Evolutionary conservation across 176 grass and related monocot genomes (phyloP), one percentile per base, ranked within the genome.

Genomic region (Elymus sibiricus): DNA sequence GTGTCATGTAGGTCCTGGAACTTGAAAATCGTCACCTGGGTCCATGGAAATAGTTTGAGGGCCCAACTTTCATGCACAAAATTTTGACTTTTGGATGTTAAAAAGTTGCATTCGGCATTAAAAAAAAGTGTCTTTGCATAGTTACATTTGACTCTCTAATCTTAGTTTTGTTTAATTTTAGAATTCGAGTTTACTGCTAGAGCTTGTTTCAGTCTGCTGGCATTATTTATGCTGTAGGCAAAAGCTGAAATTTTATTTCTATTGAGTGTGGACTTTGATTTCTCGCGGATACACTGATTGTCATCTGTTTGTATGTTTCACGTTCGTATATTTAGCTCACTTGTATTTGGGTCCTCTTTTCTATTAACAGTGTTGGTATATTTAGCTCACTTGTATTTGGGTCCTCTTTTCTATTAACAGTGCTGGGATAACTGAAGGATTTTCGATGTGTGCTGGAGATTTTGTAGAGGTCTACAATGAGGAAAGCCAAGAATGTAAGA

Each of bases 391-490:
- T 49, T 70, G 55, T 83, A n/a, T 21, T 21, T 13, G 13, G 13
- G 15, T 84, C 27, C 22, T 87, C 53, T 80, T 82, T 89, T 73
- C 64, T 38, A 56, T 79, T 65, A 89, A 83, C 82, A 96, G 97
- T 87, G 90, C 90, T 49, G 90, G 90, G 86, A 96, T 99, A 75
- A 99, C 97, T 1, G 94, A 99, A 65, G 97, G 97, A 63, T 99
- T 99, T 93, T 99, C 97, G 26, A 99, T 96, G 97, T 99, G 94
- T 31, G 97, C 92, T 80, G 94, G 97, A 68, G 94, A 99, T 83
- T 99, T 99, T 96, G 90, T 99, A 84, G 94, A 99, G 83, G 97
- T 96, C 74, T 99, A 99, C 80, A 96, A 87, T 61, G 94, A 96
- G 46, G 78, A 86, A 87, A 96, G 86, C 83, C 97, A 99, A 88